A percentile compares a stretch with the other conserved stretches of the same genome.
Conservation (phyloP, 139 green algal species). For the Protoeuglena noctilucae region DNA sequence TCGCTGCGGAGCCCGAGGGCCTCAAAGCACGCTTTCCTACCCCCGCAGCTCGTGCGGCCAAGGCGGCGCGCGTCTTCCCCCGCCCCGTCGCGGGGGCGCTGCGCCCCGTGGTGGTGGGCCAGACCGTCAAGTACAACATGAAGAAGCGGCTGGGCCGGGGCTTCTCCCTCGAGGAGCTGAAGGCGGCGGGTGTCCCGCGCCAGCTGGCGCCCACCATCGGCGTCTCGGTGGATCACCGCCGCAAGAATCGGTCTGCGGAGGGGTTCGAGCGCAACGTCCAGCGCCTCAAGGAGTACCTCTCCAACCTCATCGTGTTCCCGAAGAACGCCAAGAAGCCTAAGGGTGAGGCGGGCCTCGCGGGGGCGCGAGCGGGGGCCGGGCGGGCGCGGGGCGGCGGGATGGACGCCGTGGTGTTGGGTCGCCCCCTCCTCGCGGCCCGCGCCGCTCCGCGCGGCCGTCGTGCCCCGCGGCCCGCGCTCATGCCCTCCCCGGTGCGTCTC, state of each 20-base stretch:
- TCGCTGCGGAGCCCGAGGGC: neutral
- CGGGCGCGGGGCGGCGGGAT: no score
- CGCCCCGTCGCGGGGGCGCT: conserved; percentile 71
- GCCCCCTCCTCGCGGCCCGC: no score
- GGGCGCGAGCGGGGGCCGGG: neutral
- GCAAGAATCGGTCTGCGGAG: conserved; percentile 85
- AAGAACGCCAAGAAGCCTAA: conserved; percentile 77
- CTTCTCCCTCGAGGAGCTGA: conserved; percentile 96
- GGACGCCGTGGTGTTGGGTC: no score
- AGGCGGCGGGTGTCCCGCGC: conserved; percentile 86
- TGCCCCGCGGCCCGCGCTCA: no score
- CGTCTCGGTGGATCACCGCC: conserved; percentile 90
- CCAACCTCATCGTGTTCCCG: conserved; percentile 92
- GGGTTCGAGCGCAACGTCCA: conserved; percentile 81
- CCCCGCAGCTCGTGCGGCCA: conserved; percentile 63
- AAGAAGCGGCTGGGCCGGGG: conserved; percentile 80
- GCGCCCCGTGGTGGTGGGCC: conserved; percentile 71
- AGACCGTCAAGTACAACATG: conserved; percentile 90
- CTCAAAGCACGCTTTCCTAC: neutral
- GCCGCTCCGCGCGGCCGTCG: no score
- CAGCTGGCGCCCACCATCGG: conserved; percentile 87
- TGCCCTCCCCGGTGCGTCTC: no score
- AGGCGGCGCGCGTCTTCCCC: conserved; percentile 81
- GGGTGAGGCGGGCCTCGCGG: conserved; percentile 11
- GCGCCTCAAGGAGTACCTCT: conserved; percentile 91